Conservation (phyloP, 2,329 filamentous ascomycete genomes). For the Fusarium lyarnte region DNA sequence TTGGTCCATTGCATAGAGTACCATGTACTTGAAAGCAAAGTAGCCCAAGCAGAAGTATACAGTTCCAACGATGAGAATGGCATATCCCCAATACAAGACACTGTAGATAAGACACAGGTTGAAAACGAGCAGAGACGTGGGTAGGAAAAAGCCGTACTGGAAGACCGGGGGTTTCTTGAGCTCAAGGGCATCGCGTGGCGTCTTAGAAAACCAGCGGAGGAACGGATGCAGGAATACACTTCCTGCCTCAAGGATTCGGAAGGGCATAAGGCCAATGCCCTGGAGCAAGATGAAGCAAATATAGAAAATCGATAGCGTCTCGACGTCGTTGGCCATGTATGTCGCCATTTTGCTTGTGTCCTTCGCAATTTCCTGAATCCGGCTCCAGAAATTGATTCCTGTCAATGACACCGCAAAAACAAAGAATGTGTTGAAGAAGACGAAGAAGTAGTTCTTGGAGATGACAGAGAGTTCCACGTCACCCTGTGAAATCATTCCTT, state of each 20-base stretch:
- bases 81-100: constrained; percentile 80
- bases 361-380: constrained; percentile 77
- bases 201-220: constrained; percentile 79
- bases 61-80: constrained; percentile 83
- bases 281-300: constrained; percentile 94
- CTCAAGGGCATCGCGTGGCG: constrained; percentile 88
- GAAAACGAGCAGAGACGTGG: constrained; percentile 90
- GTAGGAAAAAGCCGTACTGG: constrained; percentile 95
- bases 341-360: constrained; percentile 83
- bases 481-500: constrained; percentile 94
- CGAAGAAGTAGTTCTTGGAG: constrained; percentile 99
- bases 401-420: constrained; percentile 91
- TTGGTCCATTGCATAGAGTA: constrained; percentile 98
- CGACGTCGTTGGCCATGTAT: constrained; percentile 78
- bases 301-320: constrained; percentile 83
- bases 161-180: constrained; percentile 85
- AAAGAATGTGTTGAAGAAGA: constrained; percentile 98
- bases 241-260: constrained; percentile 90
- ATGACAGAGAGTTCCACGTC: constrained; percentile 95
- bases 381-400: constrained; percentile 77
- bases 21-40: constrained; percentile 95
- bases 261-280: constrained; percentile 90
- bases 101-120: constrained; percentile 97
- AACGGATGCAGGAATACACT: constrained; percentile 86
- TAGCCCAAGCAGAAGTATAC: constrained; percentile 86